Percentiles rank a stretch among this genome's conserved stretches.
phyloP scores from a whole-genome alignment of 2,329 filamentous ascomycete species.

The Talaromyces sp. region DNA sequence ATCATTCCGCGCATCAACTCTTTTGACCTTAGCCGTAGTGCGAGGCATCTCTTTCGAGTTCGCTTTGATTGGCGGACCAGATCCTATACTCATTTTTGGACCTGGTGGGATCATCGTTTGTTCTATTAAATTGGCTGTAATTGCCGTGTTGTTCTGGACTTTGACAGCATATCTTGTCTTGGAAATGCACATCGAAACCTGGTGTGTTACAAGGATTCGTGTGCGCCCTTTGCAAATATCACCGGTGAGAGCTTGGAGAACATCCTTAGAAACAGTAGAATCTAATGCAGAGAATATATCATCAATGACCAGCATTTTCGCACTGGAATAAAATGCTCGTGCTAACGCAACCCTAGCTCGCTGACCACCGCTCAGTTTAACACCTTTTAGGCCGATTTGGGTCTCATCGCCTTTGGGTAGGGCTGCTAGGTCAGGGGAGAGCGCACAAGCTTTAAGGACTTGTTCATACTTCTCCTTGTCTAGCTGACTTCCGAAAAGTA shows the following conservation, averaged over 20 bases:
- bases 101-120: background rate
- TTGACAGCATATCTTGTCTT: slow-evolving; percentile 66
- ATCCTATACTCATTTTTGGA: background rate
- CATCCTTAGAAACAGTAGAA: slow-evolving; percentile 73
- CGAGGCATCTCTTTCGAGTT: background rate
- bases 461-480: slow-evolving; percentile 64
- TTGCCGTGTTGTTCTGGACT: slow-evolving; percentile 59
- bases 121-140: background rate
- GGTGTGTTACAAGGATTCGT: slow-evolving; percentile 74
- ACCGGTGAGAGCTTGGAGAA: slow-evolving; percentile 69
- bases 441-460: slow-evolving; percentile 65
- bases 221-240: slow-evolving; percentile 65
- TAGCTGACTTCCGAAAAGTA: slow-evolving; percentile 68
- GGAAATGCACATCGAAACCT: slow-evolving; percentile 67
- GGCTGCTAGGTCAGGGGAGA: slow-evolving; percentile 71
- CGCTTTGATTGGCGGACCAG: too few species aligned
- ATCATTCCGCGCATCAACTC: background rate
- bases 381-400: slow-evolving; percentile 77
- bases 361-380: slow-evolving; percentile 78
- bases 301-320: slow-evolving; percentile 70
- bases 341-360: slow-evolving; percentile 77
- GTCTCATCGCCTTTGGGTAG: slow-evolving; percentile 73
- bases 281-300: slow-evolving; percentile 80
- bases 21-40: background rate
- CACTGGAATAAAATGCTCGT: slow-evolving; percentile 71